Evolutionary conservation across 108 stramenopile genomes (phyloP).

Genomic region (Cyclotella cryptica): DNA sequence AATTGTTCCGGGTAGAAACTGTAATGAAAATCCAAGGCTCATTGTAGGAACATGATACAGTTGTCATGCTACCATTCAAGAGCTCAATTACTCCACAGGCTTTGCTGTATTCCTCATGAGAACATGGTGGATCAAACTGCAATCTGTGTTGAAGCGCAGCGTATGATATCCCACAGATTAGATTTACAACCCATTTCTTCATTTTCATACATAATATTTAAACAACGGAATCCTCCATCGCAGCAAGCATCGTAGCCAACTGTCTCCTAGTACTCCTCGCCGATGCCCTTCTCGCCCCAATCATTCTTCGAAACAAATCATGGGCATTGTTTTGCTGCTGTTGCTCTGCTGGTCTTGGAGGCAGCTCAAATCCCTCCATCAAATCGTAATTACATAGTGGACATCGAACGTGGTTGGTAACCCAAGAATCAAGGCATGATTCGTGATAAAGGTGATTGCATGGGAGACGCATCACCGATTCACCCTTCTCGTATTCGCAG

Average conservation of each 20-base stretch:
- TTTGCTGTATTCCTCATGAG: no score
- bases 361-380: constrained; percentile 53
- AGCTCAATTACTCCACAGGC: no score
- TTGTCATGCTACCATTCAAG: no score
- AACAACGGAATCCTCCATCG: constrained; percentile 47
- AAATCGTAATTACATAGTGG: constrained; percentile 90
- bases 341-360: constrained; percentile 11
- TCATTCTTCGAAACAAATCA: constrained; percentile 43
- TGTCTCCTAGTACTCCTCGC: constrained; percentile 19
- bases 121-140: no score
- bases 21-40: no score
- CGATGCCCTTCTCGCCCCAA: constrained; percentile 21
- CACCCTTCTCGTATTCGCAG: constrained; percentile 86
- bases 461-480: constrained; percentile 67
- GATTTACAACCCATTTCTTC: background rate
- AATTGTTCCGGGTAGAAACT: no score
- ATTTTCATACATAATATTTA: constrained; percentile 13
- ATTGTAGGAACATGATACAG: no score
- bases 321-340: constrained; percentile 27
- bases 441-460: constrained; percentile 86
- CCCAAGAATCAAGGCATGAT: constrained; percentile 83
- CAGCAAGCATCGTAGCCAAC: constrained; percentile 25
- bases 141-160: no score
- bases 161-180: no score
- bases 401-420: constrained; percentile 75